Evolutionary conservation across 2,329 filamentous ascomycete genomes (phyloP).

Genomic region (Cytospora schulzeri): DNA sequence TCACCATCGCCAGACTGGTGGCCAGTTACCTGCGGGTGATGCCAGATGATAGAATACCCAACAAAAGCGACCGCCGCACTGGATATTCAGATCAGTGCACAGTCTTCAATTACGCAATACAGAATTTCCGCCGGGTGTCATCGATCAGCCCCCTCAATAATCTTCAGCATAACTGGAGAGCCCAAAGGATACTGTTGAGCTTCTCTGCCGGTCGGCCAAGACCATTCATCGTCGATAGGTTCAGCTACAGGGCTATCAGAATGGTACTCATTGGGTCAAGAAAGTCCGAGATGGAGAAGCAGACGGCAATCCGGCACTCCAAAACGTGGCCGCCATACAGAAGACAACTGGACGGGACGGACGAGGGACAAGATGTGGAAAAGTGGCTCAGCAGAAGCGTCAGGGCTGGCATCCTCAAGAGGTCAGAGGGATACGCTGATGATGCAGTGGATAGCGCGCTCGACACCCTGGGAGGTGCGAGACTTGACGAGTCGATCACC

Average conservation of each 20-base stretch:
- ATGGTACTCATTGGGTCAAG: conserved; percentile 54
- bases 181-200: conserved; percentile 55
- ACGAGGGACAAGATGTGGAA: conserved; percentile 53
- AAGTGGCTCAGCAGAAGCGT: conserved; percentile 58
- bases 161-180: conserved; percentile 57
- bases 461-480: conserved; percentile 55
- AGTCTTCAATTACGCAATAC: conserved; percentile 46
- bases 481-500: conserved; percentile 54
- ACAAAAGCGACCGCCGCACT: conserved; percentile 23
- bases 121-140: conserved; percentile 41
- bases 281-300: conserved; percentile 54
- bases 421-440: conserved; percentile 57
- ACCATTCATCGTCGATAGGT: conserved; percentile 52
- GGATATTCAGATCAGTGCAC: conserved; percentile 37
- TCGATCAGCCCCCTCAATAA: conserved; percentile 36
- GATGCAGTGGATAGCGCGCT: conserved; percentile 50
- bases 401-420: conserved; percentile 55
- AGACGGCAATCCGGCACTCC: conserved; percentile 50
- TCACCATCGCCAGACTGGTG: conserved; percentile 34
- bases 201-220: conserved; percentile 52
- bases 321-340: conserved; percentile 64
- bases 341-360: conserved; percentile 58
- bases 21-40: conserved; percentile 33
- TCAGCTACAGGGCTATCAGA: conserved; percentile 58
- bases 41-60: neutral